A percentile compares a stretch with the other conserved stretches of the same genome.
phyloP scores from a whole-genome alignment of 805 yeast genomes.

The Sugiyamaella chiloensis region DNA sequence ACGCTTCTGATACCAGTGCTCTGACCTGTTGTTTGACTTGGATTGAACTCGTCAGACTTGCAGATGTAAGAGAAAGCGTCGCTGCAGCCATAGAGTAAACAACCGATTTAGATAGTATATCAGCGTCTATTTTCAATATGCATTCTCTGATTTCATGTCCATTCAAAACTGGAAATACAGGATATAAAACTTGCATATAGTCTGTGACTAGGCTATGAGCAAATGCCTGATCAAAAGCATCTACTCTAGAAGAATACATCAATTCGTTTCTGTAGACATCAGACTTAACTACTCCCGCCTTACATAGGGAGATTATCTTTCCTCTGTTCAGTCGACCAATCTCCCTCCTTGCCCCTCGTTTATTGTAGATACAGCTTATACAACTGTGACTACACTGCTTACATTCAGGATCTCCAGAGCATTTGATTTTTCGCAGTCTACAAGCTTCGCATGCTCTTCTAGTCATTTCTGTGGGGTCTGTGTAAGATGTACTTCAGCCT shows the following conservation, averaged over 20 bases:
- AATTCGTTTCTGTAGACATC: not conserved
- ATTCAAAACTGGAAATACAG: not conserved
- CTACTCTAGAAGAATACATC: not conserved
- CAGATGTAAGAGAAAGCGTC: not conserved
- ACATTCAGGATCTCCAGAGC: conserved; percentile 15
- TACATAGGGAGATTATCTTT: not conserved
- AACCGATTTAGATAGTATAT: not conserved
- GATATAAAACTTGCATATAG: not conserved
- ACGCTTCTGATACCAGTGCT: not conserved
- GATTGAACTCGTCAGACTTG: not conserved
- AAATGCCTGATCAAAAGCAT: not conserved
- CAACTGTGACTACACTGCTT: conserved; percentile 6
- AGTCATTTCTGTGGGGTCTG: no score
- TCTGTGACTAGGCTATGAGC: not conserved
- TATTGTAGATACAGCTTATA: not conserved
- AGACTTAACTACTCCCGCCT: not conserved
- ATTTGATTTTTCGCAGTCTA: conserved; percentile 13
- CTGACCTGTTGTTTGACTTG: not conserved
- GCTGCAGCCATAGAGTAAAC: not conserved
- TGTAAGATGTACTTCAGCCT: no score
- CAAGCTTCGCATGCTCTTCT: conserved; percentile 12
- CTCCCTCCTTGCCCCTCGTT: no score
- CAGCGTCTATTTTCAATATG: not conserved
- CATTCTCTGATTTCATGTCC: not conserved
- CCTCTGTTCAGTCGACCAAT: not conserved